A percentile compares a stretch with the other conserved stretches of the same genome.
Evolutionary conservation across 1,284 basidiomycete species (phyloP).

Genomic region (Schizophyllum commune): DNA sequence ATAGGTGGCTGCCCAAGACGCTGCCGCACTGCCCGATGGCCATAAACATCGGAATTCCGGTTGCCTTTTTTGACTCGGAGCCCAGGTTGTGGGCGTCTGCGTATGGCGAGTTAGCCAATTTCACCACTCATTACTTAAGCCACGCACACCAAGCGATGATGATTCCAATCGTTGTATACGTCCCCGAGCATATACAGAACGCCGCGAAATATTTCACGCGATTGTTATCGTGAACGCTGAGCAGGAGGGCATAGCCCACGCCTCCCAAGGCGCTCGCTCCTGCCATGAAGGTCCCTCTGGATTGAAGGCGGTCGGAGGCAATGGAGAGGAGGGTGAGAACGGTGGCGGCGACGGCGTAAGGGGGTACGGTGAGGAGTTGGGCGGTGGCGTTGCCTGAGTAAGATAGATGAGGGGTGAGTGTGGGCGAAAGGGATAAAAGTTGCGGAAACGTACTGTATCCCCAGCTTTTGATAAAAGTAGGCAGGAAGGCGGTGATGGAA

Average conservation of each 20-base stretch:
- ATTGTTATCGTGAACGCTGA: constrained; percentile 7
- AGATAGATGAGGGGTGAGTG: background rate
- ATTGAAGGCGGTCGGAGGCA: constrained; percentile 66
- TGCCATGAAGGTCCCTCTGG: constrained; percentile 55
- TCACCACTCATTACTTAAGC: background rate
- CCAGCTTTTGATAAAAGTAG: constrained; percentile 22
- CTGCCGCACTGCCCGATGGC: constrained; percentile 70
- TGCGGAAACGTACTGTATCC: too few relatives aligned
- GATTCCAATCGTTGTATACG: constrained; percentile 11
- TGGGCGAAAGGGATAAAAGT: constrained; percentile 17
- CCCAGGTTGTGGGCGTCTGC: constrained; percentile 68
- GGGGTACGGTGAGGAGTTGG: constrained; percentile 13
- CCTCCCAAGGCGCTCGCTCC: constrained; percentile 42
- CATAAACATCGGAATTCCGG: constrained; percentile 69
- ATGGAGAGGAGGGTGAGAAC: constrained; percentile 60
- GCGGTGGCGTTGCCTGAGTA: constrained; percentile 9
- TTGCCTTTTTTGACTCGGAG: constrained; percentile 70
- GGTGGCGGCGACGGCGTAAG: constrained; percentile 44
- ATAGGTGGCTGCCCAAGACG: constrained; percentile 65
- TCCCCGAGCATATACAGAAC: constrained; percentile 12
- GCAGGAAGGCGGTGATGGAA: constrained; percentile 56
- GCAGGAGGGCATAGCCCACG: constrained; percentile 61
- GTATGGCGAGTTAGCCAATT: background rate
- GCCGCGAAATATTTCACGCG: constrained; percentile 14
- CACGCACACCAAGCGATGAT: constrained; percentile 13